phyloP scores from a whole-genome alignment of 2,329 filamentous ascomycete genomes.

The Pyrenochaeta sp. region DNA sequence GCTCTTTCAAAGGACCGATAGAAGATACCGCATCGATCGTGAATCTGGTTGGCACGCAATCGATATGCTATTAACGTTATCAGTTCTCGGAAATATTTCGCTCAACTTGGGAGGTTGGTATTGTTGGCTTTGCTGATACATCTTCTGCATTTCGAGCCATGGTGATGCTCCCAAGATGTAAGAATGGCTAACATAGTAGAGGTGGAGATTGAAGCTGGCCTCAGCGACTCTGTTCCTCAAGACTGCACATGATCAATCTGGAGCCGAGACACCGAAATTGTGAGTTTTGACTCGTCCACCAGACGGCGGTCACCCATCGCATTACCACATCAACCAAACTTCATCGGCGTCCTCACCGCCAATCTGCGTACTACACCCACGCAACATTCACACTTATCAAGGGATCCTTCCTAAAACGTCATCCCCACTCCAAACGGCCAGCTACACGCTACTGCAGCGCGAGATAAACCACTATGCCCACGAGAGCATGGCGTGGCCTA shows the following conservation, averaged over 20 bases:
- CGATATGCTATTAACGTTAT: constrained; percentile 11
- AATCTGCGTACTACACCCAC: constrained; percentile 6
- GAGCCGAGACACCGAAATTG: background rate
- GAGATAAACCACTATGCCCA: constrained; percentile 9
- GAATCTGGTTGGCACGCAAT: constrained; percentile 4
- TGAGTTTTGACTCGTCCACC: background rate
- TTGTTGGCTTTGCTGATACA: background rate
- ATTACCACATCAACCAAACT: background rate
- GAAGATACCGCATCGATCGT: constrained; percentile 8
- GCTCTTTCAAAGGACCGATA: constrained; percentile 19
- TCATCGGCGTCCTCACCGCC: constrained; percentile 16
- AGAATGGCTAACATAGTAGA: background rate
- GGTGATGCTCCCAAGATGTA: background rate
- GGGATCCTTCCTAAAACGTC: constrained; percentile 8
- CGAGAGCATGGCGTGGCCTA: constrained; percentile 4
- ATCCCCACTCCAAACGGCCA: constrained; percentile 14
- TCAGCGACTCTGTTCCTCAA: too few species aligned
- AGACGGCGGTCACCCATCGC: background rate
- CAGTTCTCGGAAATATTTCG: background rate
- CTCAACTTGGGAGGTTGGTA: constrained; percentile 4
- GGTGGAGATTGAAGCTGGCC: too few species aligned
- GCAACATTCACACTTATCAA: background rate
- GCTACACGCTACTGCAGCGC: constrained; percentile 22
- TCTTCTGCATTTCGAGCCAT: background rate
- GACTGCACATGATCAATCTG: too few species aligned